These are phyloP conservation scores for Leccinum pachyderme DNA, from an alignment of 1,284 basidiomycete species.

Conservation along the genomic window DNA sequence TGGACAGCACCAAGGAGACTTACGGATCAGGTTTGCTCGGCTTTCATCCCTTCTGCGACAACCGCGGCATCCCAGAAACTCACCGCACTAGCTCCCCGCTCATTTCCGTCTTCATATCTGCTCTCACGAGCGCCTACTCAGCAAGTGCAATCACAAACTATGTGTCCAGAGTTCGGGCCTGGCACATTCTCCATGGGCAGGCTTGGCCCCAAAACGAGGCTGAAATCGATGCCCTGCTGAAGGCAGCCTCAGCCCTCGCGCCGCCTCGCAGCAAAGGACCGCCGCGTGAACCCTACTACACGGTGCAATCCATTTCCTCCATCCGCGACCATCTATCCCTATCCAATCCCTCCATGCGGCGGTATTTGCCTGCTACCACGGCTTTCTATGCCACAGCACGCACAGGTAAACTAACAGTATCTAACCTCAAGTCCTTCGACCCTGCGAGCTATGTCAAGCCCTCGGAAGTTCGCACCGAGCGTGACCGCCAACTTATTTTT, in stretches of 20 bases:
- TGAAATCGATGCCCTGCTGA: background rate
- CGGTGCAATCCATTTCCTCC: background rate
- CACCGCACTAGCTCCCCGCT: background rate
- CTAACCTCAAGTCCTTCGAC: background rate
- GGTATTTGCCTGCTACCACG: slow-evolving; percentile 1
- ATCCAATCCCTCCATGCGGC: background rate
- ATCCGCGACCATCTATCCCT: background rate
- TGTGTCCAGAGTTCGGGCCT: background rate
- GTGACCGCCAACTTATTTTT: too few relatives aligned
- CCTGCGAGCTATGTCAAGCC: accelerated
- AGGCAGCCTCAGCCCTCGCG: background rate
- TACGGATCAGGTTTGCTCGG: background rate
- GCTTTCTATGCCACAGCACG: background rate
- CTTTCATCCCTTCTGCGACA: background rate
- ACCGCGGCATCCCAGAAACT: background rate
- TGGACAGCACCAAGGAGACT: background rate
- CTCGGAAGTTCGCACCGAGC: background rate
- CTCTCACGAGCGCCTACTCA: background rate
- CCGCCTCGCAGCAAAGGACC: background rate
- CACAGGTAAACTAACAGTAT: background rate
- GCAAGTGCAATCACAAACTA: background rate
- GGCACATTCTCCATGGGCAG: background rate
- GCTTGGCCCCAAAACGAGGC: background rate
- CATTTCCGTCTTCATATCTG: background rate
- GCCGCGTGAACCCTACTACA: background rate